Evolutionary conservation across 2,329 filamentous ascomycete genomes (phyloP), one percentile per base, ranked within the genome.

Genomic region (Cadophora malorum): DNA sequence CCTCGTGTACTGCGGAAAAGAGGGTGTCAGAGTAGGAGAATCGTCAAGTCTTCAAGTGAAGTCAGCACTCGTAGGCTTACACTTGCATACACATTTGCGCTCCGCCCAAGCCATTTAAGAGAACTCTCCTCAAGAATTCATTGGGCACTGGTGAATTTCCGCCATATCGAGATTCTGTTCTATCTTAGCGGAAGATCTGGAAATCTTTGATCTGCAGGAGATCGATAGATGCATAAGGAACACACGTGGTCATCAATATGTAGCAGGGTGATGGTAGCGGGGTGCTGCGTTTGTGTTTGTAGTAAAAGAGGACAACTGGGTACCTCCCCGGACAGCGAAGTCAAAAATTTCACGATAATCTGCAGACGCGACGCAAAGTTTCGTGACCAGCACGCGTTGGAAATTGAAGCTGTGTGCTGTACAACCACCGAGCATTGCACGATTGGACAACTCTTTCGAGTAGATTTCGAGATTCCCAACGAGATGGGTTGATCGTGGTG

Each of bases 401-500:
- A 55, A 33, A 55, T 55, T n/a, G 45, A 55, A n/a, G 14, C 9
- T 55, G 25, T 55, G 28, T 25, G 25, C 16, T 55, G 52, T 49
- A 49, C 14, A 9, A 19, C 14, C 12, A 55, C 28, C 6, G 14
- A 28, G 1, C 12, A 33, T 55, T 9, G 28, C 2, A 4, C 6
- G 4, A 19, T 9, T 28, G 12, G 16, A n/a, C 19, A 31, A n/a
- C 7, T 6, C 12, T n/a, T 33, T 8, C 23, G 6, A 55, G 25
- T 0, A 6, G 3, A n/a, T 55, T 14, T 19, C 16, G 28, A 55
- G 52, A n/a, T 14, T 19, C 25, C n/a, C 25, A 8, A 2, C 8
- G 28, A 19, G 52, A 55, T n/a, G 28, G 52, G 52, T 55, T 33
- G 25, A 55, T 55, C 52, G 52, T 55, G 28, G 52, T 55, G 3